Evolutionary conservation across 208 protist genomes (phyloP).

Genomic region (Trypanosoma brucei): DNA sequence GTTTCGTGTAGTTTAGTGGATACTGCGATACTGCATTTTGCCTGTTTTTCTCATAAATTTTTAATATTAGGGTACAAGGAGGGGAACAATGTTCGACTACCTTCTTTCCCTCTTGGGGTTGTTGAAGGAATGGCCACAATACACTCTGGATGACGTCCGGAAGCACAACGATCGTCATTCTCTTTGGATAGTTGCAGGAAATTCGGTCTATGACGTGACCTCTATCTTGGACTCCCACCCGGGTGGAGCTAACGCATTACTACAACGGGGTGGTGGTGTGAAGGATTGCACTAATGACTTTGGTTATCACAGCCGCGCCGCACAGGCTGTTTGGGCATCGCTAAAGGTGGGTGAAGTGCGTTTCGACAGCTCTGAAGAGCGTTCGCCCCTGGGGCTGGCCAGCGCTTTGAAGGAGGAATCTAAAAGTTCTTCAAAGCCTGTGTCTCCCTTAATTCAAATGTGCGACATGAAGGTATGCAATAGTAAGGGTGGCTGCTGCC

Average conservation of each 20-base stretch:
- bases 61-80: slow-evolving; percentile 4
- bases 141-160: slow-evolving; percentile 60
- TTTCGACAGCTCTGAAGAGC: slow-evolving; percentile 16
- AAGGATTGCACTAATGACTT: slow-evolving; percentile 62
- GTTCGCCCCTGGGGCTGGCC: background rate
- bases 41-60: slow-evolving; percentile 7
- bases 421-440: background rate
- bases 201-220: slow-evolving; percentile 80
- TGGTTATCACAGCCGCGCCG: slow-evolving; percentile 61
- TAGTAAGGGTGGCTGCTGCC: slow-evolving; percentile 16
- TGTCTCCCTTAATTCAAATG: slow-evolving; percentile 11
- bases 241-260: slow-evolving; percentile 55
- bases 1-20: too few relatives aligned
- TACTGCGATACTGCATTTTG: too few relatives aligned
- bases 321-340: slow-evolving; percentile 40
- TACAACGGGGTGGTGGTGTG: slow-evolving; percentile 58
- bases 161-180: slow-evolving; percentile 59
- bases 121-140: slow-evolving; percentile 40
- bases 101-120: slow-evolving; percentile 26
- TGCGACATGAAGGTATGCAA: slow-evolving; percentile 4
- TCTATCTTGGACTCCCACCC: slow-evolving; percentile 54
- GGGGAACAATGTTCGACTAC: slow-evolving; percentile 18
- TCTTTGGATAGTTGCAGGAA: slow-evolving; percentile 73
- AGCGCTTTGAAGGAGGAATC: background rate
- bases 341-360: slow-evolving; percentile 64